phyloP scores from a whole-genome alignment of 805 yeast species.

The Lipomyces lipofer region DNA sequence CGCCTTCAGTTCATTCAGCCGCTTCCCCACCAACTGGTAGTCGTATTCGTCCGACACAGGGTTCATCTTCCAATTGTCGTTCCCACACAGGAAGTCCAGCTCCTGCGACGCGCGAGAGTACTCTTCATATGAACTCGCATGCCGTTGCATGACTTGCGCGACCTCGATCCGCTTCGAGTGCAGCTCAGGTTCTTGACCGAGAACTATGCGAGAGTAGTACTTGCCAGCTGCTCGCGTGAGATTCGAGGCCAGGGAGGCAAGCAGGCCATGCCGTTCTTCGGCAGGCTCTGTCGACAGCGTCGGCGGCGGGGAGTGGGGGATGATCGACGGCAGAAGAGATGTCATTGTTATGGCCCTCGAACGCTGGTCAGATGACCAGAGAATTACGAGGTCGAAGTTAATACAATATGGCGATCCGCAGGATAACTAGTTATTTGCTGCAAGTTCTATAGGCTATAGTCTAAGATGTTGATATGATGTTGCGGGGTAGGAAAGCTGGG shows the following conservation, averaged over 20 bases:
- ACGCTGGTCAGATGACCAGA: too few species aligned
- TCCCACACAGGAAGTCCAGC: conserved; percentile 63
- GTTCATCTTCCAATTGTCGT: conserved; percentile 70
- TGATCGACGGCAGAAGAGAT: too few species aligned
- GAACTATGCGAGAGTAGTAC: neutral
- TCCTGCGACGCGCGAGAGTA: conserved; percentile 68
- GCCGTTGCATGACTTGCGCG: conserved; percentile 15
- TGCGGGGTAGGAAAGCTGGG: too few species aligned
- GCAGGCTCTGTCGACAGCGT: too few species aligned
- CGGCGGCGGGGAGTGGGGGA: too few species aligned
- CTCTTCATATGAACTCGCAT: conserved; percentile 42
- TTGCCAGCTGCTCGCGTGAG: neutral
- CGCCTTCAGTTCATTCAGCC: conserved; percentile 55
- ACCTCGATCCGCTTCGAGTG: conserved; percentile 11
- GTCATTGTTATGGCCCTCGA: too few species aligned
- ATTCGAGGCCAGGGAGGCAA: neutral
- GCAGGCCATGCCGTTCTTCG: neutral
- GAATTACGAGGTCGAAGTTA: too few species aligned
- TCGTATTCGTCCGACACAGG: conserved; percentile 70
- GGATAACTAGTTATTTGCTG: too few species aligned
- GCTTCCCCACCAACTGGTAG: conserved; percentile 55
- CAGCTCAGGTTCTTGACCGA: neutral
- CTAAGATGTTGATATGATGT: too few species aligned
- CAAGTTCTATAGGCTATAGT: too few species aligned
- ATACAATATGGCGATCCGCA: too few species aligned